phyloP scores from a whole-genome alignment of 2,329 filamentous ascomycete genomes.

The Verticillium dahliae region DNA sequence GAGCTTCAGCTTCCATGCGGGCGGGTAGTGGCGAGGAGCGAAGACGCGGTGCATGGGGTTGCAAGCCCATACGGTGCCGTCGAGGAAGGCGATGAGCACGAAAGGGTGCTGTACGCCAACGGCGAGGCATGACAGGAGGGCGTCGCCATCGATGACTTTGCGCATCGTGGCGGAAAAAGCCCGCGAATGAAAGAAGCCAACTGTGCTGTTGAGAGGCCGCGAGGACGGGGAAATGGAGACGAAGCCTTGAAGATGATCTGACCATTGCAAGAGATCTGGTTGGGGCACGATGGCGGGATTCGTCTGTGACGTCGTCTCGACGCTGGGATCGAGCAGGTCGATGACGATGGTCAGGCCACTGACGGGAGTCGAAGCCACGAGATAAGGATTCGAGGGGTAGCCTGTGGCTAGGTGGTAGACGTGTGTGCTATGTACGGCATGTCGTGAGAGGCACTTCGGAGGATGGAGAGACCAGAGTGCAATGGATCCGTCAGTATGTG shows the following conservation, averaged over 20 bases:
- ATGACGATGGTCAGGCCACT: slow-evolving; percentile 46
- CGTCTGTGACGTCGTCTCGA: slow-evolving; percentile 47
- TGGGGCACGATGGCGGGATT: slow-evolving; percentile 44
- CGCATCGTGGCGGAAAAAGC: slow-evolving; percentile 46
- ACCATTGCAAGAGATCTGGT: slow-evolving; percentile 46
- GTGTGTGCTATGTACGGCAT: slow-evolving; percentile 45
- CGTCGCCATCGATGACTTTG: slow-evolving; percentile 43
- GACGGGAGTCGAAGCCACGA: slow-evolving; percentile 48
- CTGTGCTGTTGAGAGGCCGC: slow-evolving; percentile 43
- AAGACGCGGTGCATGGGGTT: slow-evolving; percentile 38
- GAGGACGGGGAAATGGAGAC: slow-evolving; percentile 45
- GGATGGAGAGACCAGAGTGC: slow-evolving; percentile 51
- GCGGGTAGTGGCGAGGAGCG: slow-evolving; percentile 28
- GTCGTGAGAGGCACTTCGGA: slow-evolving; percentile 39
- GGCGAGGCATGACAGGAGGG: slow-evolving; percentile 42
- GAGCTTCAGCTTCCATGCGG: slow-evolving; percentile 28
- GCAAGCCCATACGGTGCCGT: slow-evolving; percentile 45
- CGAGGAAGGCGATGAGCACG: slow-evolving; percentile 44
- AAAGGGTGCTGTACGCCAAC: slow-evolving; percentile 46
- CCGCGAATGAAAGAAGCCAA: slow-evolving; percentile 44
- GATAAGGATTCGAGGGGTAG: slow-evolving; percentile 49
- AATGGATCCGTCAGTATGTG: slow-evolving; percentile 50
- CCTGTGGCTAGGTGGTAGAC: slow-evolving; percentile 49
- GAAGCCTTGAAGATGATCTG: slow-evolving; percentile 49
- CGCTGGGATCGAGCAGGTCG: slow-evolving; percentile 45